A percentile compares a stretch with the other conserved stretches of the same genome.
These are phyloP conservation scores for Clavispora vitiphila DNA, from an alignment of 805 yeast species.

Conservation along the genomic window DNA sequence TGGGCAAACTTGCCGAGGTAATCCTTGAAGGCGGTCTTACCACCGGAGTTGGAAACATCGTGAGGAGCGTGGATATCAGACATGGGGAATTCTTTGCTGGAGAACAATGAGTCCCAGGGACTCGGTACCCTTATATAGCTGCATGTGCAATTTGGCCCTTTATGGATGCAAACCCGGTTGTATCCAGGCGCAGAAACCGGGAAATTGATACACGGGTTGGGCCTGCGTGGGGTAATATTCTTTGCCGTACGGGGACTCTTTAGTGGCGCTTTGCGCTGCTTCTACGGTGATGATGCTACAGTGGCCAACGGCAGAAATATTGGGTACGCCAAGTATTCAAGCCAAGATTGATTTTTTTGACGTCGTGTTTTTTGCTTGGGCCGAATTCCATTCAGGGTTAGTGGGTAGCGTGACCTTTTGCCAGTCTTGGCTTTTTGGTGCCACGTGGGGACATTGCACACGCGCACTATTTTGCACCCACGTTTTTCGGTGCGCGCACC, in stretches of 20 bases:
- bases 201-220: neutral
- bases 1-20: conserved; percentile 75
- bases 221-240: neutral
- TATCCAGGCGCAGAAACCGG: neutral
- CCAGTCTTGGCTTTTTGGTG: conserved; percentile 4
- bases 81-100: conserved; percentile 11
- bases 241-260: neutral
- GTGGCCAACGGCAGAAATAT: no score
- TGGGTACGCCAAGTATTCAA: no score
- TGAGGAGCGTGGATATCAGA: conserved; percentile 21
- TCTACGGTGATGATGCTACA: neutral
- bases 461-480: conserved; percentile 1
- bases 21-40: conserved; percentile 84
- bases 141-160: neutral
- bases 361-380: no score
- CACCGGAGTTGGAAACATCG: conserved; percentile 44
- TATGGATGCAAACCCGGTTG: neutral
- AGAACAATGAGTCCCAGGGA: neutral
- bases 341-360: no score
- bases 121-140: neutral
- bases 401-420: conserved; percentile 13
- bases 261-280: neutral
- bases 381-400: no score
- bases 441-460: conserved; percentile 13
- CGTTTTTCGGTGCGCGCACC: conserved; percentile 4